A percentile compares a stretch with the other conserved stretches of the same genome.
These are phyloP conservation scores for Colletotrichum gigasporum DNA, from an alignment of 2,329 filamentous ascomycete genomes.

Conservation along the genomic window DNA sequence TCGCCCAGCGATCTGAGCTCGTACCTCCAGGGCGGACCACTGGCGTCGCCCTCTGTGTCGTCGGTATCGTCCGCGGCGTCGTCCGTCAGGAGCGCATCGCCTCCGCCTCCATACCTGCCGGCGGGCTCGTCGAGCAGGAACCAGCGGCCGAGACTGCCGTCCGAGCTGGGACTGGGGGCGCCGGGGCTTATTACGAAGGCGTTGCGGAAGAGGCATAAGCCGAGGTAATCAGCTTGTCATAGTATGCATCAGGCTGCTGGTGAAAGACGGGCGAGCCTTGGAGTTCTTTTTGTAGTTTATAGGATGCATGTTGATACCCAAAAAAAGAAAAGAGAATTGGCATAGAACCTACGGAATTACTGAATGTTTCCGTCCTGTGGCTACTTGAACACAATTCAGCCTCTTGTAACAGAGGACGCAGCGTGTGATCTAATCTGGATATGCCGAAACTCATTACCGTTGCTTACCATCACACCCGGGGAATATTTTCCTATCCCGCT, in stretches of 20 bases:
- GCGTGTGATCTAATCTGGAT: too few species aligned
- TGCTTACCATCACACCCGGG: too few species aligned
- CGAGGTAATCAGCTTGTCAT: background rate
- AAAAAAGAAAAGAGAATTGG: background rate
- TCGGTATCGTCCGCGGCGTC: constrained; percentile 11
- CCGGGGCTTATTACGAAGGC: constrained; percentile 13
- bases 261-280: background rate
- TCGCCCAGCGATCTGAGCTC: constrained; percentile 19
- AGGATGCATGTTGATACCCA: background rate
- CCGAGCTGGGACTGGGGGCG: constrained; percentile 15
- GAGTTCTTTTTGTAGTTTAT: background rate
- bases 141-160: background rate
- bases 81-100: constrained; percentile 10
- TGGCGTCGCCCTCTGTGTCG: constrained; percentile 5
- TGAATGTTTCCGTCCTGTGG: too few species aligned
- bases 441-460: too few species aligned
- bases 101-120: constrained; percentile 25
- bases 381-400: too few species aligned
- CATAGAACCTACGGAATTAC: background rate
- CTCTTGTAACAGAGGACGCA: too few species aligned
- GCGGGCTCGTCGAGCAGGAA: background rate
- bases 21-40: constrained; percentile 16
- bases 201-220: background rate
- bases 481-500: too few species aligned
- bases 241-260: background rate